Evolutionary conservation across 495 filamentous ascomycete genomes (phyloP).

Genomic region (Penicillium tannophilum): DNA sequence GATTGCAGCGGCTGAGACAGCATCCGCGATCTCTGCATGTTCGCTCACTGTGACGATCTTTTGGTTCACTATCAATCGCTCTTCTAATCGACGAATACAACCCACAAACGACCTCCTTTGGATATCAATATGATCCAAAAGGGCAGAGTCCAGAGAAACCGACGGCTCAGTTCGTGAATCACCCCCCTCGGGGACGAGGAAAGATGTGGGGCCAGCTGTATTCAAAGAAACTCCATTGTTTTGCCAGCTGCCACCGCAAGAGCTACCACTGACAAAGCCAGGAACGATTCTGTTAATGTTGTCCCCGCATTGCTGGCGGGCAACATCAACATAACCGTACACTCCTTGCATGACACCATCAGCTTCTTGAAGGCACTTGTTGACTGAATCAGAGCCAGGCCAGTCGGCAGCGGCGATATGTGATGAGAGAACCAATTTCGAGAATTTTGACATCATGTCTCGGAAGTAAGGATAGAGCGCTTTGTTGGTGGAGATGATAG

Average conservation of each 20-base stretch:
- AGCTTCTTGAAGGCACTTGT: slow-evolving; percentile 94
- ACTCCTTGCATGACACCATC: slow-evolving; percentile 93
- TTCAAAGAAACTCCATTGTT: slow-evolving; percentile 76
- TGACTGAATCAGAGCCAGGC: slow-evolving; percentile 79
- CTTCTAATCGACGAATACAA: slow-evolving; percentile 81
- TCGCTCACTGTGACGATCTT: slow-evolving; percentile 72
- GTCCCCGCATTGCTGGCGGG: slow-evolving; percentile 86
- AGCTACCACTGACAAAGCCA: slow-evolving; percentile 85
- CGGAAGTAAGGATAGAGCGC: slow-evolving; percentile 94
- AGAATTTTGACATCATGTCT: slow-evolving; percentile 99
- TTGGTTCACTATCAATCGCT: slow-evolving; percentile 71
- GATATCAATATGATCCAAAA: slow-evolving; percentile 84
- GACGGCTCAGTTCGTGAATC: slow-evolving; percentile 75
- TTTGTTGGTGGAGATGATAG: slow-evolving; percentile 98
- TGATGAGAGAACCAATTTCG: slow-evolving; percentile 96
- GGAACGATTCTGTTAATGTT: slow-evolving; percentile 86
- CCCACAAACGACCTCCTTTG: slow-evolving; percentile 76
- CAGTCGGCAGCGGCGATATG: slow-evolving; percentile 96
- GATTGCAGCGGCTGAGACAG: slow-evolving; percentile 69
- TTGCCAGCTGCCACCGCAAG: slow-evolving; percentile 86
- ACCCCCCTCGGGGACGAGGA: slow-evolving; percentile 75
- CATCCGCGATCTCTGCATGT: slow-evolving; percentile 74
- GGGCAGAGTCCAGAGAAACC: slow-evolving; percentile 67
- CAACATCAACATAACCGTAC: slow-evolving; percentile 93
- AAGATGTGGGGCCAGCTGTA: slow-evolving; percentile 71